Evolutionary conservation across 2,329 filamentous ascomycete species (phyloP).

Genomic region (Epichloe hybrida): DNA sequence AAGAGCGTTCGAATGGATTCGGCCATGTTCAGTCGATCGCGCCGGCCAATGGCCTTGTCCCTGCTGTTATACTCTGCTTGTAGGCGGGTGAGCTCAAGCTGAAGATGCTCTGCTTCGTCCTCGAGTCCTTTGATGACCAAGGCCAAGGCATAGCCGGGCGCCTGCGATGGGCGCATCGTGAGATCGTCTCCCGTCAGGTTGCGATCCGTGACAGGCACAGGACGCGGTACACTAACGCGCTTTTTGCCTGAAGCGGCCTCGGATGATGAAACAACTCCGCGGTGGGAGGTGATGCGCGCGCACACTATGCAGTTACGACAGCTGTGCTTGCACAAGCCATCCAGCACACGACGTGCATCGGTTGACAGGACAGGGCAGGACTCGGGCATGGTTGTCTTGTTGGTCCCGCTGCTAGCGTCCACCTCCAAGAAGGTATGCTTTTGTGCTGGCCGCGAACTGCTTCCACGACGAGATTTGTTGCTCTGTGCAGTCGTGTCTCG

Average conservation of each 20-base stretch:
- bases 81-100: slow-evolving; percentile 50
- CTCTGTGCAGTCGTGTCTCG: slow-evolving; percentile 11
- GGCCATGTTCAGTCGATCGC: slow-evolving; percentile 48
- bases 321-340: slow-evolving; percentile 39
- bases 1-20: slow-evolving; percentile 48
- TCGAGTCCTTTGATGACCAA: slow-evolving; percentile 71
- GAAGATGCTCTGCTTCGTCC: slow-evolving; percentile 67
- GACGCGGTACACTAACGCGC: slow-evolving; percentile 48
- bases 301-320: slow-evolving; percentile 45
- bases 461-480: slow-evolving; percentile 13
- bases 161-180: slow-evolving; percentile 52
- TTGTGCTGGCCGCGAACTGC: slow-evolving; percentile 14
- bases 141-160: slow-evolving; percentile 59
- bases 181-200: slow-evolving; percentile 35
- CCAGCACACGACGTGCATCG: slow-evolving; percentile 38
- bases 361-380: slow-evolving; percentile 34
- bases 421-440: slow-evolving; percentile 11
- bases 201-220: slow-evolving; percentile 52
- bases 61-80: slow-evolving; percentile 50
- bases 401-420: slow-evolving; percentile 12
- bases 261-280: slow-evolving; percentile 22
- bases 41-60: slow-evolving; percentile 52
- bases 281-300: slow-evolving; percentile 35
- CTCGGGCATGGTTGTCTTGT: slow-evolving; percentile 15
- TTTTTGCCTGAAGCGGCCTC: slow-evolving; percentile 35